Evolutionary conservation across 805 yeast genomes (phyloP).

Genomic region (Barnettozyma pratensis): DNA sequence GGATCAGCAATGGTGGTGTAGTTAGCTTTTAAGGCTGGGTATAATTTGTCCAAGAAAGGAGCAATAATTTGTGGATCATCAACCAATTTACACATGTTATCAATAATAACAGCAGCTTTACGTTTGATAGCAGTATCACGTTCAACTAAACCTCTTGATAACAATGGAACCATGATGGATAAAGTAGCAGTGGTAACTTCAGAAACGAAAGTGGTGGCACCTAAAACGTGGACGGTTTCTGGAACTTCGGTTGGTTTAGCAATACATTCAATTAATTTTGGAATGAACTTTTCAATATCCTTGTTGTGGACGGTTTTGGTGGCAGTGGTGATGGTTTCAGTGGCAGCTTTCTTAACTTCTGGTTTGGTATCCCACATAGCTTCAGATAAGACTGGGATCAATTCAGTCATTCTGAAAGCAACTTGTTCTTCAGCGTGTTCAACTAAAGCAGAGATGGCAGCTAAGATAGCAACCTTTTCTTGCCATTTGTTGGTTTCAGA

Average conservation of each 20-base stretch:
- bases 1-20: constrained; percentile 98
- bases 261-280: constrained; percentile 93
- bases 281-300: constrained; percentile 99
- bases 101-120: constrained; percentile 98
- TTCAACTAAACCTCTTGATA: constrained; percentile 99
- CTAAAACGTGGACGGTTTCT: constrained; percentile 96
- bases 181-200: constrained; percentile 99
- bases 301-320: constrained; percentile 98
- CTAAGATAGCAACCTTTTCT: constrained; percentile 89
- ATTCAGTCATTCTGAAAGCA: constrained; percentile 99
- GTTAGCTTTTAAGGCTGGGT: constrained; percentile 95
- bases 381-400: constrained; percentile 97
- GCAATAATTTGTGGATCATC: constrained; percentile 99
- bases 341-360: constrained; percentile 96
- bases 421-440: constrained; percentile 93
- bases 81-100: constrained; percentile 99
- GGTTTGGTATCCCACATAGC: constrained; percentile 99
- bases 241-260: constrained; percentile 97
- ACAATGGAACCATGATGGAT: constrained; percentile 98
- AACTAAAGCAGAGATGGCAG: constrained; percentile 81
- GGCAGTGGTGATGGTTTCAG: constrained; percentile 90
- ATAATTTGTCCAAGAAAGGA: constrained; percentile 93
- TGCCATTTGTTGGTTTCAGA: constrained; percentile 88
- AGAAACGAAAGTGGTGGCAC: constrained; percentile 99
- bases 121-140: constrained; percentile 99